phyloP scores from a whole-genome alignment of 2,329 filamentous ascomycete genomes.

The Biscogniauxia mediterranea region DNA sequence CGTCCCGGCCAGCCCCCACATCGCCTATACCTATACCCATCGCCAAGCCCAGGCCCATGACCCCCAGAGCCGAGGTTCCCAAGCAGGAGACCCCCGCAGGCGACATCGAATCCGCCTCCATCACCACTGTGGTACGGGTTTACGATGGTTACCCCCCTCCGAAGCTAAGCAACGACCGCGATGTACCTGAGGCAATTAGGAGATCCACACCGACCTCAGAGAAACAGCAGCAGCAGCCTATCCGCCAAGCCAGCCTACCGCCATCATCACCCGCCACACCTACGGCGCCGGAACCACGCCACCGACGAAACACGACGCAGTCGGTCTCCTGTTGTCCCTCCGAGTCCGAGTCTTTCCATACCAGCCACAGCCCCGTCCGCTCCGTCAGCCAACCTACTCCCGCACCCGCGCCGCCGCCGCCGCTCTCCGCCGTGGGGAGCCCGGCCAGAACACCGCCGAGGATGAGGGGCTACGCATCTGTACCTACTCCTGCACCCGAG shows the following conservation, averaged over 20 bases:
- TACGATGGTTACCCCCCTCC: slow-evolving; percentile 3
- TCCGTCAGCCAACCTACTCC: slow-evolving; percentile 26
- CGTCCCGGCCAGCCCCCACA: slow-evolving; percentile 13
- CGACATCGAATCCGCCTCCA: slow-evolving; percentile 18
- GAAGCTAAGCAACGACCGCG: too few relatives aligned
- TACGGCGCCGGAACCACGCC: slow-evolving; percentile 4
- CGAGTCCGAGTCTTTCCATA: slow-evolving; percentile 21
- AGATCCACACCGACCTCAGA: too few relatives aligned
- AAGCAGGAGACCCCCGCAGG: background rate
- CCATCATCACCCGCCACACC: too few relatives aligned
- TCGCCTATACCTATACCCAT: slow-evolving; percentile 24
- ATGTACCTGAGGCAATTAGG: too few relatives aligned
- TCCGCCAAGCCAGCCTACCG: too few relatives aligned
- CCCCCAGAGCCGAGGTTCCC: slow-evolving; percentile 16
- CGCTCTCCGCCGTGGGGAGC: background rate
- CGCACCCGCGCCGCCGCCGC: slow-evolving; percentile 11
- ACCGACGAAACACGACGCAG: slow-evolving; percentile 30
- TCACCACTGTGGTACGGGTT: slow-evolving; percentile 18
- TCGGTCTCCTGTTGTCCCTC: slow-evolving; percentile 24
- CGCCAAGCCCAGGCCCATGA: slow-evolving; percentile 15
- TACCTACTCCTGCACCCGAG: background rate
- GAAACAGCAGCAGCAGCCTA: too few relatives aligned
- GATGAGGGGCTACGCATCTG: too few relatives aligned
- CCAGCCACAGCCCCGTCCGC: slow-evolving; percentile 27
- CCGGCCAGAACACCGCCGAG: background rate